Conservation (phyloP, 2,329 filamentous ascomycete genomes). For the Trichoderma sp. region DNA sequence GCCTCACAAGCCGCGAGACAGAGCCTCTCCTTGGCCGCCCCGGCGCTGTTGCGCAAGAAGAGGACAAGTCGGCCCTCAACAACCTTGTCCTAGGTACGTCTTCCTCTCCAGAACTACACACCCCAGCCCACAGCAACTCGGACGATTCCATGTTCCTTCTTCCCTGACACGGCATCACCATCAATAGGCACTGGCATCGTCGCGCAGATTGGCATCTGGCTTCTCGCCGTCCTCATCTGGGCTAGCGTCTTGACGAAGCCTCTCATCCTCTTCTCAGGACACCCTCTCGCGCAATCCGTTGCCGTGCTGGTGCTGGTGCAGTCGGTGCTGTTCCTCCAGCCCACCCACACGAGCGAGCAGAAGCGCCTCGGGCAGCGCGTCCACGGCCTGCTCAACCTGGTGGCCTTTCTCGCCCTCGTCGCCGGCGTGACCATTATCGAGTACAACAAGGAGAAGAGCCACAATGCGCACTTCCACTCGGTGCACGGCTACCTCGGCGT, state of each 20-base stretch:
- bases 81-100: conserved; percentile 74
- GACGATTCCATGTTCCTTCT: not conserved
- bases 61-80: conserved; percentile 62
- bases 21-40: conserved; percentile 56
- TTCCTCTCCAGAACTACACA: too few species aligned
- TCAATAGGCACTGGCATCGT: conserved; percentile 73
- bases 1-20: conserved; percentile 40
- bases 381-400: conserved; percentile 71
- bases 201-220: conserved; percentile 75
- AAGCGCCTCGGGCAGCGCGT: conserved; percentile 63
- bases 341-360: conserved; percentile 74
- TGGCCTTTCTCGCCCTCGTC: conserved; percentile 63
- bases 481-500: conserved; percentile 83
- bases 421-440: conserved; percentile 73
- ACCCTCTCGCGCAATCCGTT: conserved; percentile 71
- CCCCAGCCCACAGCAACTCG: not conserved
- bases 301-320: conserved; percentile 77
- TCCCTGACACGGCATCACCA: not conserved
- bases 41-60: conserved; percentile 72
- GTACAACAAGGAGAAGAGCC: conserved; percentile 76
- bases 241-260: conserved; percentile 68
- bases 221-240: conserved; percentile 79
- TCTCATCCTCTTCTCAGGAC: conserved; percentile 82
- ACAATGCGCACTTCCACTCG: conserved; percentile 74
- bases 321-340: conserved; percentile 82